Conservation (phyloP, 768 basidiomycete genomes). For the Chlorophyllum brunneum region DNA sequence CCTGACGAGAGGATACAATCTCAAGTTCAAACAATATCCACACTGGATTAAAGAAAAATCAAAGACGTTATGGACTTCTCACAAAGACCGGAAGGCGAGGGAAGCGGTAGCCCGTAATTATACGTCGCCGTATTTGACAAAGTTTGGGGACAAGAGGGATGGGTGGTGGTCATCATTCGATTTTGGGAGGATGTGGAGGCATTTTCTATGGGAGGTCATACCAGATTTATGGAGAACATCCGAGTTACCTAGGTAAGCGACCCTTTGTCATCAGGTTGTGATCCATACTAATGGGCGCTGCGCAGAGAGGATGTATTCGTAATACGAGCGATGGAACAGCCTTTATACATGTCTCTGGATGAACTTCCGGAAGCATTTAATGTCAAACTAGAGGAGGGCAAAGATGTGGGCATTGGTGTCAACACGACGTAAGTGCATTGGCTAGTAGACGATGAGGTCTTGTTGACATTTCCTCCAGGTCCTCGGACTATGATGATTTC, state of each 20-base stretch:
- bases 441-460: too few relatives aligned
- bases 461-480: too few relatives aligned
- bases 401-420: too few relatives aligned
- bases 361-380: not conserved
- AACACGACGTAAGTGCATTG: too few relatives aligned
- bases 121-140: slow-evolving; percentile 4
- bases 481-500: too few relatives aligned
- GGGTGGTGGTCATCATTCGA: not conserved
- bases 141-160: not conserved
- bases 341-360: not conserved
- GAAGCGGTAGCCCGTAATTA: not conserved
- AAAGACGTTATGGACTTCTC: not conserved
- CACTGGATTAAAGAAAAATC: slow-evolving; percentile 3
- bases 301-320: slow-evolving; percentile 8
- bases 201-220: slow-evolving; percentile 3
- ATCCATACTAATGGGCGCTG: not conserved
- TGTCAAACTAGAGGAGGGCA: too few relatives aligned
- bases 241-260: not conserved
- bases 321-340: slow-evolving; percentile 10
- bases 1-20: not conserved
- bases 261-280: too few relatives aligned
- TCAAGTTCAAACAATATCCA: slow-evolving; percentile 7
- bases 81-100: not conserved
- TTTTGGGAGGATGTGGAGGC: not conserved
- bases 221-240: not conserved